Base-by-base conservation (phyloP, 805 yeast species). In the Torulaspora delbrueckii region DNA sequence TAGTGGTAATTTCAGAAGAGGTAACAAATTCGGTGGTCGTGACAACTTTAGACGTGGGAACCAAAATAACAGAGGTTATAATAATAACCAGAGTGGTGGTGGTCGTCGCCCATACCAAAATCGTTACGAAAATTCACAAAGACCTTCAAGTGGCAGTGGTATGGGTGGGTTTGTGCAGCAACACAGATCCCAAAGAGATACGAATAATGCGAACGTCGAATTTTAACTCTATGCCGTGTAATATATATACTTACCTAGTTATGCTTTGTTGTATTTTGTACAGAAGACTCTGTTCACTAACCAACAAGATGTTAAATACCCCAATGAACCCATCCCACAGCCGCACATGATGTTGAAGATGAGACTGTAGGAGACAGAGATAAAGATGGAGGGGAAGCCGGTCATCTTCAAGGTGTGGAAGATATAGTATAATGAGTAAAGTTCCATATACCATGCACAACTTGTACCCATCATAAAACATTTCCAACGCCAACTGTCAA, bases 401-500 rank as follows among this genome's bases (percentile, higher is more conserved):
- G 78, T 74, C 38, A 86, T 74, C 38, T 78, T 75, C 62, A 86
- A 69, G 55, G 76, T 73, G 42, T 71, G 69, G 42, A 77, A 57
- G 57, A 79, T 77, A 62, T 88, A 86, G 59, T 83, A 84, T 16
- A 83, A 57, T 5, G 91, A 77, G 61, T 85, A 87, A 7, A 72
- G 63, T 52, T 78, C 78, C 47, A 88, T 73, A 66, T 84, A 86
- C 72, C 82, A 72, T 25, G 88, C 87, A 39, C 86, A 76, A 46
- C 90, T 79, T 3, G 79, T 70, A 4, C 95, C 86, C 24, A 81
- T 78, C 43, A 78, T 63, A 63, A 86, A 87, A 9, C 88, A 72
- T 53, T 82, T 73, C 96, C 96, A 87, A 60, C 86, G 86, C 96
- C 96, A 89, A 16, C 37, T 37, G 31, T 39, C 45, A 5, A 16